Base-by-base conservation (phyloP, 2,329 filamentous ascomycete species). In the Diplocarpon mali region DNA sequence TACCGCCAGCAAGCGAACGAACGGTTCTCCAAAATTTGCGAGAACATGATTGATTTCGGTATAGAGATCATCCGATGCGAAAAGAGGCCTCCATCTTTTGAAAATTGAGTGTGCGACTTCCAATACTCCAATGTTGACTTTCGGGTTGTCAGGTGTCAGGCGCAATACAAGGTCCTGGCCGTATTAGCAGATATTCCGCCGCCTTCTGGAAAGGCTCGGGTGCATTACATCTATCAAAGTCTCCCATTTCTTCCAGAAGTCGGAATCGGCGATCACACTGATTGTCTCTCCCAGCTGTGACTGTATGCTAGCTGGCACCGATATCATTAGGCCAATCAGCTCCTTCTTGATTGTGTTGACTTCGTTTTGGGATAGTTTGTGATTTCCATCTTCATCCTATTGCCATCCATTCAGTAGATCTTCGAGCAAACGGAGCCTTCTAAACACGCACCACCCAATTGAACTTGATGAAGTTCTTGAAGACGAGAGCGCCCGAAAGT, bases 101-200 rank as follows among this genome's bases (percentile, higher is more conserved):
- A 96, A 98, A 57, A 98, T 96, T 39, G 92, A 96, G 67, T 98
- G 92, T 56, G 93, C 93, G 36, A 98, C 92, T 66, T 95, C 88
- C 49, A 98, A 72, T 14, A 98, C 92, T 54, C 92, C 93, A 58
- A 89, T 86, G 66, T 96, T 98, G 63, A 88, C 74, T 53, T 82
- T 80, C 48, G 83, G 78, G 62, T 96, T 85, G 55, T 83, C 80
- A 11, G 82, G 73, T 2, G 87, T 90, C 51, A 98, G 76, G 38
- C 89, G 81, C 39, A 83, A 85, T 55, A 95, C 88, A 47, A 98
- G 80, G 64, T 98, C 89, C 75, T 85, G 45, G 12, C 54, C 34
- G 17, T 34, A 46, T 57, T 27, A 57, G 53, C 27, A 46, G 40
- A 37, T 28, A 8, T 39, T 43, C 11, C 14, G 16, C 3, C 60